Evolutionary conservation across 768 basidiomycete genomes (phyloP).

Genomic region (Boletellus emodensis): DNA sequence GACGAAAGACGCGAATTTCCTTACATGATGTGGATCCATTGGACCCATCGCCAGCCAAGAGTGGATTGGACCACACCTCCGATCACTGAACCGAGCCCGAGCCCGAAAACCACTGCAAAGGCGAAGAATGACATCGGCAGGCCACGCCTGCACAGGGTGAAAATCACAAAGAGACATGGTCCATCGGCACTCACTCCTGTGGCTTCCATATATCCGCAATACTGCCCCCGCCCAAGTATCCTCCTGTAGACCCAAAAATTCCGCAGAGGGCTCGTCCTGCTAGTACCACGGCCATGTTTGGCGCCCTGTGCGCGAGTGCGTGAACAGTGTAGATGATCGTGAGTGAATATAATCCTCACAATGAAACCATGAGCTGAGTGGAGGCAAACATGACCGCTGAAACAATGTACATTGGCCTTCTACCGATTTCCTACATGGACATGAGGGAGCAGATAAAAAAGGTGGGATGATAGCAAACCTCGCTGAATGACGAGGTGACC

Average conservation of each 20-base stretch:
- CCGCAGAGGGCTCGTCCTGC: slow-evolving; percentile 59
- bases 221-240: slow-evolving; percentile 65
- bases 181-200: slow-evolving; percentile 43
- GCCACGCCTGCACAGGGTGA: slow-evolving; percentile 49
- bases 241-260: slow-evolving; percentile 58
- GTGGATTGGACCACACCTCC: slow-evolving; percentile 64
- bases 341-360: slow-evolving; percentile 19
- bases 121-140: slow-evolving; percentile 74
- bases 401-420: slow-evolving; percentile 56
- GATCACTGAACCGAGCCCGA: slow-evolving; percentile 59
- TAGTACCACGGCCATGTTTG: slow-evolving; percentile 52
- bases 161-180: not conserved
- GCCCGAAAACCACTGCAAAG: slow-evolving; percentile 49
- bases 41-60: slow-evolving; percentile 76
- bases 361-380: slow-evolving; percentile 43
- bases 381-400: slow-evolving; percentile 47
- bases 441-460: not conserved
- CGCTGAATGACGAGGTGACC: slow-evolving; percentile 62
- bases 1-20: not conserved
- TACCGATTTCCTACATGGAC: slow-evolving; percentile 51
- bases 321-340: not conserved
- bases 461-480: slow-evolving; percentile 25
- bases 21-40: slow-evolving; percentile 71
- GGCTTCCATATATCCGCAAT: slow-evolving; percentile 68
- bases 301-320: slow-evolving; percentile 24